Conservation (phyloP, 2,329 filamentous ascomycete genomes). For the Neonectria hederae region DNA sequence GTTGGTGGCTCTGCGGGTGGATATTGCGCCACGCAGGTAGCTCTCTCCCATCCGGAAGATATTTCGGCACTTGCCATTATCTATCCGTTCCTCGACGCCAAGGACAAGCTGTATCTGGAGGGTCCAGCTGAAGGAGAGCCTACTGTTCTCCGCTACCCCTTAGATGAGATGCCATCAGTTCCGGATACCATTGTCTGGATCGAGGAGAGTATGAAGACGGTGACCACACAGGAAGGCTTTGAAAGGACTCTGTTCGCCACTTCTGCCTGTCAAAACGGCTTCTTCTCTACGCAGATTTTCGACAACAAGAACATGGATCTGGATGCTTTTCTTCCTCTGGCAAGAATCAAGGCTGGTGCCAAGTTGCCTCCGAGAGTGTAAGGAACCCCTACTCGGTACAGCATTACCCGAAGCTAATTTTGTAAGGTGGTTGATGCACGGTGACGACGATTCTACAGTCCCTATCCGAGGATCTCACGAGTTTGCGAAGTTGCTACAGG, state of each 20-base stretch:
- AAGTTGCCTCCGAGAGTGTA: conserved; percentile 31
- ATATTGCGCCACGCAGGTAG: conserved; percentile 34
- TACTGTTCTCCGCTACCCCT: conserved; percentile 15
- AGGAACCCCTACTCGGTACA: background rate
- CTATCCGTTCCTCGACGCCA: conserved; percentile 36
- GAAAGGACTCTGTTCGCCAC: conserved; percentile 24
- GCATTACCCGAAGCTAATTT: background rate
- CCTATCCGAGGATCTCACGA: conserved; percentile 10
- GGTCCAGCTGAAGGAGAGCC: conserved; percentile 24
- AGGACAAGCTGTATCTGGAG: conserved; percentile 26
- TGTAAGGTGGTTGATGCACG: conserved; percentile 36
- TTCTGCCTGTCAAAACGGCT: conserved; percentile 19
- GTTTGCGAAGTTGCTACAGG: conserved; percentile 18
- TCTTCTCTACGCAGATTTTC: conserved; percentile 27
- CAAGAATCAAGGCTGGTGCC: conserved; percentile 25
- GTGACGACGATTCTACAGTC: conserved; percentile 29
- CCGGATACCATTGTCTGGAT: conserved; percentile 33
- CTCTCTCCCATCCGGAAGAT: conserved; percentile 35
- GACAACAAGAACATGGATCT: conserved; percentile 25
- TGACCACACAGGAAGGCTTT: conserved; percentile 22
- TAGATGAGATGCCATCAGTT: conserved; percentile 23
- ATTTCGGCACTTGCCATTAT: conserved; percentile 28
- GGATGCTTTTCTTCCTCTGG: conserved; percentile 23
- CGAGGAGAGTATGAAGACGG: conserved; percentile 7
- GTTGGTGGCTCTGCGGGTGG: conserved; percentile 39